Conservation (phyloP, 768 basidiomycete genomes). For the Lepiota venenata region DNA sequence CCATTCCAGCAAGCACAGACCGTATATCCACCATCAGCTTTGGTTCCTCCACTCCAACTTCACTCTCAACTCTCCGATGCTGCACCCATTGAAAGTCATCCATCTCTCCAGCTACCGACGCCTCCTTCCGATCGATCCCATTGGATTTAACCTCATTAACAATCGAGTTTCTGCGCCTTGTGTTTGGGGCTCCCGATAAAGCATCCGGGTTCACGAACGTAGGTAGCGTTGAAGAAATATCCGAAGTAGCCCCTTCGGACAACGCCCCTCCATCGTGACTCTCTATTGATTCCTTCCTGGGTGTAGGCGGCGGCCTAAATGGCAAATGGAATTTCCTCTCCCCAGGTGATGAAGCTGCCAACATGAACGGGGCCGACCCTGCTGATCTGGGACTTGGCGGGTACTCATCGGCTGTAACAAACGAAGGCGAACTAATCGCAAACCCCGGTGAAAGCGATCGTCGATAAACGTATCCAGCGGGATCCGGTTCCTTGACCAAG, state of each 20-base stretch:
- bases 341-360: background rate
- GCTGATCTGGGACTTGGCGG: constrained; percentile 3
- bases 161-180: too few species aligned
- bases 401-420: constrained; percentile 9
- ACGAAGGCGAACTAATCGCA: background rate
- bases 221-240: constrained; percentile 7
- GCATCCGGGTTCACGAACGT: background rate
- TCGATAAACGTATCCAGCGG: background rate
- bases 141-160: background rate
- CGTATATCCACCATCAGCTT: background rate
- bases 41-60: background rate
- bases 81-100: constrained; percentile 4
- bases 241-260: background rate
- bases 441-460: background rate
- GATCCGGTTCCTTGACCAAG: background rate
- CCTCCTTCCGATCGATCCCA: background rate
- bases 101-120: constrained; percentile 2
- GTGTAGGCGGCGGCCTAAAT: background rate
- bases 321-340: constrained; percentile 11
- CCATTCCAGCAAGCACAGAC: background rate
- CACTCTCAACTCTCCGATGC: background rate
- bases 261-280: background rate
- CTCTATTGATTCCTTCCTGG: background rate
- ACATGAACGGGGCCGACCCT: background rate
- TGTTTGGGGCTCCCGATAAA: background rate